These are phyloP conservation scores for Rhynchospora breviuscula DNA, from an alignment of 176 grass and related monocot species.

Conservation along the genomic window DNA sequence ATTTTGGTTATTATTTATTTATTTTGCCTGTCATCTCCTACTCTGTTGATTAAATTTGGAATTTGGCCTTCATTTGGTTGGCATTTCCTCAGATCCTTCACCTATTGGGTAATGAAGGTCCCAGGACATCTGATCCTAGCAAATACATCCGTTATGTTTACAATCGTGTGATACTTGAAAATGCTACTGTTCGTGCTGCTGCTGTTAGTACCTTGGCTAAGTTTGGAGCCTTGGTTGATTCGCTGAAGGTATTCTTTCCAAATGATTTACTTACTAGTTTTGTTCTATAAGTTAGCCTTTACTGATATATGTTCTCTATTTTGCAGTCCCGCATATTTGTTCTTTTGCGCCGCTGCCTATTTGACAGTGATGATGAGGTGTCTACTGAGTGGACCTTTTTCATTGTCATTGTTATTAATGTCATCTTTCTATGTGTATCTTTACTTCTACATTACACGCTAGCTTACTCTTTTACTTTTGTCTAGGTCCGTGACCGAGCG, in stretches of 20 bases:
- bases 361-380: conserved; percentile 99
- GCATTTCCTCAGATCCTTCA: conserved; percentile 66
- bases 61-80: background rate
- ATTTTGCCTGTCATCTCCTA: background rate
- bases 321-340: conserved; percentile 97
- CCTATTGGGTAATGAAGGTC: conserved; percentile 98
- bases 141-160: conserved; percentile 99
- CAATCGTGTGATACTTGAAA: conserved; percentile 98
- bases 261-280: background rate
- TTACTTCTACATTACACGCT: background rate
- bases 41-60: conserved; percentile 5
- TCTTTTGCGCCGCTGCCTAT: conserved; percentile 87
- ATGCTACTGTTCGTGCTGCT: conserved; percentile 95
- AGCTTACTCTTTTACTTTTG: background rate
- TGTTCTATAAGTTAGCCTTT: background rate
- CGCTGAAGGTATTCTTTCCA: conserved; percentile 64
- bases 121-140: conserved; percentile 91
- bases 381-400: background rate
- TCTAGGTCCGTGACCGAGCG: conserved; percentile 82
- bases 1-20: background rate
- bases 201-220: conserved; percentile 96
- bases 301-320: conserved; percentile 25
- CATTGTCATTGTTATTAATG: background rate
- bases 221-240: conserved; percentile 85
- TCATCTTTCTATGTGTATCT: conserved; percentile 14